phyloP scores from a whole-genome alignment of 2,329 filamentous ascomycete species.

The Pseudocercospora macadamiae region DNA sequence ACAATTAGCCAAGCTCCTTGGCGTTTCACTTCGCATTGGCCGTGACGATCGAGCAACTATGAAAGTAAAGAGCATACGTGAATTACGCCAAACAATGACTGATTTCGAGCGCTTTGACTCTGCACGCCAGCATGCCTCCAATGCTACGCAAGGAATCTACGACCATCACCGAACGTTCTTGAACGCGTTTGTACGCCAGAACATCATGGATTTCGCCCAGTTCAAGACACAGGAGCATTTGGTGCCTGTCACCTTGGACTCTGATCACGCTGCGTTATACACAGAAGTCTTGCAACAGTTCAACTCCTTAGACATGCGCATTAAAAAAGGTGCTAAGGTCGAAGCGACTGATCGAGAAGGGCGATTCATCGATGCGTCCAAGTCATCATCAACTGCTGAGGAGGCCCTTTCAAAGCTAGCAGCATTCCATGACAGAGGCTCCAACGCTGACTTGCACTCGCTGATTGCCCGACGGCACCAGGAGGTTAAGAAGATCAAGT shows the following conservation, averaged over 20 bases:
- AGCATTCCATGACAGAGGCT: conserved; percentile 35
- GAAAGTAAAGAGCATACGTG: conserved; percentile 51
- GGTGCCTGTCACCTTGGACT: conserved; percentile 47
- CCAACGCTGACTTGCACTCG: conserved; percentile 15
- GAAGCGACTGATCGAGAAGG: conserved; percentile 41
- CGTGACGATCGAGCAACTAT: conserved; percentile 51
- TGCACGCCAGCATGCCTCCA: conserved; percentile 54
- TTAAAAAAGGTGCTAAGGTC: conserved; percentile 42
- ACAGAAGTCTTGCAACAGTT: conserved; percentile 59
- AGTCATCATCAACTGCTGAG: conserved; percentile 51
- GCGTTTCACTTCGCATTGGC: conserved; percentile 58
- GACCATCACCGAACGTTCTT: conserved; percentile 59
- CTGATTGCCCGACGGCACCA: conserved; percentile 16
- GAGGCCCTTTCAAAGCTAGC: conserved; percentile 57
- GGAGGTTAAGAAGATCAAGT: conserved; percentile 8
- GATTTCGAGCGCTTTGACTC: conserved; percentile 60
- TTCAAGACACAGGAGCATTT: conserved; percentile 52
- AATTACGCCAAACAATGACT: conserved; percentile 47
- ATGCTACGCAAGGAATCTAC: conserved; percentile 58
- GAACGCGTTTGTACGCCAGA: conserved; percentile 54
- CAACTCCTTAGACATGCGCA: conserved; percentile 54
- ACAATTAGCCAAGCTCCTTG: conserved; percentile 59
- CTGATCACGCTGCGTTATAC: conserved; percentile 57
- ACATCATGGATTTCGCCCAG: conserved; percentile 40
- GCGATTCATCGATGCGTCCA: conserved; percentile 51